Base-by-base conservation (phyloP, 108 stramenopile genomes). In the Pelagomonas calceolata region DNA sequence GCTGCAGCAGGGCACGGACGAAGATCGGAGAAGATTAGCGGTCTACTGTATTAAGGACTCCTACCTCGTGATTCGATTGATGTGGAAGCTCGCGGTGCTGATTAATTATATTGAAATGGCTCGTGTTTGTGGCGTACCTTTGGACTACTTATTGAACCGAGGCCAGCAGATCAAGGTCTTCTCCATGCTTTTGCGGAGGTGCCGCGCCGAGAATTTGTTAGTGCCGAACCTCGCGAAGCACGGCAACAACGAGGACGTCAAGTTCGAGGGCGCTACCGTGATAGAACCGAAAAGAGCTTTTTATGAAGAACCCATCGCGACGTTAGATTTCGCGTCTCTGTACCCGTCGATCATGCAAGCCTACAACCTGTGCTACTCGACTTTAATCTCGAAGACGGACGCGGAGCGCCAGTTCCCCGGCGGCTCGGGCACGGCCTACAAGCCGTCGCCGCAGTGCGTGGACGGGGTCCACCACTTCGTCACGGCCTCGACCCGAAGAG, bases 41-140 rank as follows among this genome's bases (percentile, higher is more conserved):
- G 91, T 94, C 37, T 99, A 99, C 90, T 99, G 98, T 78, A 72
- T 99, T 64, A 99, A 99, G 86, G 98, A 99, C 82, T 96, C 96
- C 12, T 64, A 87, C 66, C 81, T 99, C 70, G 96, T 96, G n/a
- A 88, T 88, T 74, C 84, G 85, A 33, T 90, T 99, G 64, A 95
- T 99, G 93, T 92, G 94, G 72, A 99, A 99, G 80, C 84, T 99
- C 69, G 88, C 90, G 73, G 94, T 97, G 12, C 78, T 99, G 39
- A 91, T 99, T 43, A 99, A 99, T 85, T 96, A 97, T 88, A 81
- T 99, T 66, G 98, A 99, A 73, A 99, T 99, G 98, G 98, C 98
- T 21, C 90, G 98, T 71, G 98, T 99, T 68, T 97, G 96, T 3
- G 98, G 98, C 35, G 98, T 99, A 31, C 96, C 98, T 31, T 82